Evolutionary conservation across 2,329 filamentous ascomycete species (phyloP).

Genomic region (Hirsutella minnesotensis): DNA sequence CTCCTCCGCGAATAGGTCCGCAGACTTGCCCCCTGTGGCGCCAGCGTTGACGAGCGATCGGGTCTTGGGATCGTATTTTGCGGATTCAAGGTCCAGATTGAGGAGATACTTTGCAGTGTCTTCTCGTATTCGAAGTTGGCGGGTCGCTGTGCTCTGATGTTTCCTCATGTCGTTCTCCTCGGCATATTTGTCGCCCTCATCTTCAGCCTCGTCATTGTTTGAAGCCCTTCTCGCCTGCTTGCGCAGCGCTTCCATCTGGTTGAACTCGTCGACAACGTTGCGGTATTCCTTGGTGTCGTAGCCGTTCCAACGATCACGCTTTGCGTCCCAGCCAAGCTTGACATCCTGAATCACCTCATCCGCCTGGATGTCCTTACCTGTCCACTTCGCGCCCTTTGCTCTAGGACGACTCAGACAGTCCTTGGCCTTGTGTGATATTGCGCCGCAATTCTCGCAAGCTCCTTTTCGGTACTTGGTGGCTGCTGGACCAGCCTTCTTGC

Average conservation of each 20-base stretch:
- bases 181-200: slow-evolving; percentile 66
- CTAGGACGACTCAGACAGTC: slow-evolving; percentile 84
- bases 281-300: slow-evolving; percentile 83
- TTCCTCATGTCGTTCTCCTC: slow-evolving; percentile 96
- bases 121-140: slow-evolving; percentile 83
- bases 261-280: slow-evolving; percentile 78
- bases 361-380: slow-evolving; percentile 83
- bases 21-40: slow-evolving; percentile 66
- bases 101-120: slow-evolving; percentile 95
- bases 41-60: slow-evolving; percentile 80
- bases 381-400: slow-evolving; percentile 83
- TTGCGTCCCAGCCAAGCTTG: slow-evolving; percentile 88
- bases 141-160: slow-evolving; percentile 79
- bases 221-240: slow-evolving; percentile 34
- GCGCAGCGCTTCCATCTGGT: slow-evolving; percentile 70
- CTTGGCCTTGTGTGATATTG: slow-evolving; percentile 91
- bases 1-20: slow-evolving; percentile 79
- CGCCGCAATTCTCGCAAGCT: slow-evolving; percentile 95
- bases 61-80: slow-evolving; percentile 96
- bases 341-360: slow-evolving; percentile 83
- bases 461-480: slow-evolving; percentile 97
- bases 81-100: slow-evolving; percentile 90
- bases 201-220: slow-evolving; percentile 33
- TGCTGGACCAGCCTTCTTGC: slow-evolving; percentile 70
- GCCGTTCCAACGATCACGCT: slow-evolving; percentile 96